Evolutionary conservation across 345 rosid genomes (phyloP), one percentile per base, ranked within the genome.

Genomic region (Barbarea vulgaris): DNA sequence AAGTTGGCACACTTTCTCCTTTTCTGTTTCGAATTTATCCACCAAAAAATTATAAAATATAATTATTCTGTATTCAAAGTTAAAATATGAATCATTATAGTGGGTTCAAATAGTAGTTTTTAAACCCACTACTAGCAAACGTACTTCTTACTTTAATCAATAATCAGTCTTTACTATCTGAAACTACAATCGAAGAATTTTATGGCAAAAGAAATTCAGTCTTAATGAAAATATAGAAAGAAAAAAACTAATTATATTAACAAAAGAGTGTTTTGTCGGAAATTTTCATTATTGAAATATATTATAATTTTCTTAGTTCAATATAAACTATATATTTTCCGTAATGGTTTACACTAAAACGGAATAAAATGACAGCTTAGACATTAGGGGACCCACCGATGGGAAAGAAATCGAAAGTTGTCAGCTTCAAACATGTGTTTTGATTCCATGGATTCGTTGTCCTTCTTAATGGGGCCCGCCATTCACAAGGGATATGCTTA

Each of bases 391-490:
- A 24, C 81, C 77, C 33, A 66, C 19, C 11, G 30, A 64, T 64
- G 61, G 34, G 63, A 75, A 75, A 76, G 27, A 75, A 57, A 67
- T 75, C 58, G 66, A 64, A 71, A 72, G 69, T 31, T 51, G 77
- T 77, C 77, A 77, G 73, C 60, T 50, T 31, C 69, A 72, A 51
- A 66, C 81, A 78, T 78, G 81, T 78, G 77, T 66, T 72, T 78
- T 72, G 81, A 78, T 78, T 78, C 81, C 77, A 72, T 72, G 69
- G 81, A 72, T 77, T 77, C 81, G 74, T 72, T 72, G 73, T 72
- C 77, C 64, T 72, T 78, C 44, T 19, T n/a, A 9, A 9, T 59
- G 58, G 81, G 77, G 3, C 57, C 77, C 74, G 24, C 77, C 81
- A 78, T 66, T 72, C 81, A 72, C 77, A 66, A 64, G 13, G 3